Evolutionary conservation across 305 asterid species (phyloP), one percentile per base, ranked within the genome.

Genomic region (Fraxinus angustifolia): DNA sequence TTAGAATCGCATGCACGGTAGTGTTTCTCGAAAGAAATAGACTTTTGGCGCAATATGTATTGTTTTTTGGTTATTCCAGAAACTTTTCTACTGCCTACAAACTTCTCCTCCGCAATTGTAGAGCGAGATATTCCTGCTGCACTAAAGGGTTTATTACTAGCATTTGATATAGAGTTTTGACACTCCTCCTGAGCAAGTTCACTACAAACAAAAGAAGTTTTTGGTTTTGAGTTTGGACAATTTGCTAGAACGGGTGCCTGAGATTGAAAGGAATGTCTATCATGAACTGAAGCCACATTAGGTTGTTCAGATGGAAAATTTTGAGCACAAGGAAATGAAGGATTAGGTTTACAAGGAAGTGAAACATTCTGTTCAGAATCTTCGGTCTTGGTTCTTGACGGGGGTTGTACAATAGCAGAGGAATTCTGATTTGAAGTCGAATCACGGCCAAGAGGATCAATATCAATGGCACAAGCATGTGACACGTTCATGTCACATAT

Each of bases 401-500:
- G 86, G 53, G 88, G 81, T 67, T 85, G 84, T 73, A 83, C 79
- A 78, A 88, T 80, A 83, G 84, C 78, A 0, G 88, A 78, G 58
- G 92, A 75, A 79, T 71, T 90, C 77, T 58, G 86, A 83, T 77
- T 88, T 5, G 89, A 79, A 73, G 80, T 42, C 33, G 74, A 83
- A 53, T 83, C 93, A 79, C 85, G 86, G n/a, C 83, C 86, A 80
- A 82, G 79, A 72, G 91, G 90, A 73, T 93, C 97, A 81, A 87
- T 84, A 77, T 92, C 97, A 92, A 92, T 87, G 30, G 93, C 95
- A 87, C 98, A 96, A 78, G 97, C 97, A 73, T 88, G 97, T 3
- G 97, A 89, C 17, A 92, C 91, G 75, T 94, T 94, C 96, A 94
- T 93, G 79, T 96, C 99, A 75, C 97, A 92, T 84, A 94, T 86